Evolutionary conservation across 169 alveolate species (phyloP).

Genomic region (Plasmodium gaboni): DNA sequence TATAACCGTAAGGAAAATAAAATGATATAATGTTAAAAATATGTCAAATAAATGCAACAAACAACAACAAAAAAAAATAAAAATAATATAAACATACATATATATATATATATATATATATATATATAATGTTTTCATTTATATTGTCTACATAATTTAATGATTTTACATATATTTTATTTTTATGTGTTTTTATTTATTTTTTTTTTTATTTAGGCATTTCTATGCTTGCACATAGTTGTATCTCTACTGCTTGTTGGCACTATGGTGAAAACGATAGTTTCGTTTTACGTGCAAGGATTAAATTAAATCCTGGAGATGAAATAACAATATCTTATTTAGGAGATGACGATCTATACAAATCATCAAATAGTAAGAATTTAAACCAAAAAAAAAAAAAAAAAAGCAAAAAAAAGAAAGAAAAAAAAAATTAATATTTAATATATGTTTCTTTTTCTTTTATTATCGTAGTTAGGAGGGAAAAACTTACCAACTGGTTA

Average conservation of each 20-base stretch:
- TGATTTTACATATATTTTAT: too few relatives aligned
- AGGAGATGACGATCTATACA: constrained; percentile 87
- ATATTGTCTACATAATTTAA: not conserved
- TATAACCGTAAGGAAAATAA: constrained; percentile 78
- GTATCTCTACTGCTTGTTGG: constrained; percentile 91
- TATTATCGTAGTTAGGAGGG: constrained; percentile 81
- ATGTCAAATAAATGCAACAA: not conserved
- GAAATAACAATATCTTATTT: constrained; percentile 90
- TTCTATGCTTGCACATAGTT: constrained; percentile 89
- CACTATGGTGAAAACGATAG: constrained; percentile 87
- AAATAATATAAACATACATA: not conserved
- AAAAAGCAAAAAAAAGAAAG: not conserved
- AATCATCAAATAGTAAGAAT: constrained; percentile 84
- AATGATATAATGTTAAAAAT: constrained; percentile 13
- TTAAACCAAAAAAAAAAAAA: not conserved
- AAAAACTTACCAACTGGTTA: constrained; percentile 87
- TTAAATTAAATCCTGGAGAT: constrained; percentile 86
- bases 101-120: not conserved
- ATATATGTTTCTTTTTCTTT: not conserved
- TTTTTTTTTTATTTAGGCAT: constrained; percentile 78
- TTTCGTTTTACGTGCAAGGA: constrained; percentile 87
- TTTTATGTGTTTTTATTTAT: not conserved
- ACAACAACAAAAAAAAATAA: constrained; percentile 2
- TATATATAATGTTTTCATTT: not conserved
- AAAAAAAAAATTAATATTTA: constrained; percentile 3